A percentile compares a stretch with the other conserved stretches of the same genome.
phyloP scores from a whole-genome alignment of 176 grass and related monocot species.

The Carex scoparia region DNA sequence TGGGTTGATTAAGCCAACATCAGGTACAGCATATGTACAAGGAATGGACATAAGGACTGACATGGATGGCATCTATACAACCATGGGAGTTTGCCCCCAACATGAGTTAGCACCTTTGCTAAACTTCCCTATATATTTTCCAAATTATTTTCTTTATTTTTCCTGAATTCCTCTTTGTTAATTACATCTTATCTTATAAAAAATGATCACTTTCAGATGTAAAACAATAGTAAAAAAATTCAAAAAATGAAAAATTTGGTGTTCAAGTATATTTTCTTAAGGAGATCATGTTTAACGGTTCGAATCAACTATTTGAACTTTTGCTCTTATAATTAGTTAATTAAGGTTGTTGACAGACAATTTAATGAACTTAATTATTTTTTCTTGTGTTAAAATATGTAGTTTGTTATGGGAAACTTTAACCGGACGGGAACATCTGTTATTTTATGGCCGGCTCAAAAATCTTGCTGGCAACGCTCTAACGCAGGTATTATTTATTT shows the following conservation, averaged over 20 bases:
- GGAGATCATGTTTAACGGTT: no score
- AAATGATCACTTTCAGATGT: neutral
- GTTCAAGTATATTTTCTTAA: no score
- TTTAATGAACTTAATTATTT: neutral
- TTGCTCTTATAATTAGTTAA: neutral
- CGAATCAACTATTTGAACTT: no score
- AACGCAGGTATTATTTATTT: constrained; percentile 36
- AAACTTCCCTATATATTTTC: neutral
- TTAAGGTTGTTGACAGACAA: neutral
- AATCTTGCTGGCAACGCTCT: constrained; percentile 67
- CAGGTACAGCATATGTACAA: constrained; percentile 67
- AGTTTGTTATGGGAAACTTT: constrained; percentile 98
- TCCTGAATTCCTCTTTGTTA: neutral
- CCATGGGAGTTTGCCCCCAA: constrained; percentile 87
- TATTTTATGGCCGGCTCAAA: constrained; percentile 94
- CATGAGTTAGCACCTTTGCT: constrained; percentile 49
- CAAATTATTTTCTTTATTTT: neutral
- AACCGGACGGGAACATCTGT: constrained; percentile 74
- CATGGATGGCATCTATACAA: constrained; percentile 68
- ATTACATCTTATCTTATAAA: neutral
- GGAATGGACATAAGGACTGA: constrained; percentile 67
- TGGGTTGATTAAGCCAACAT: constrained; percentile 64
- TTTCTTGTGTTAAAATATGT: constrained; percentile 5
- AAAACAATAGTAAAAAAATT: no score
- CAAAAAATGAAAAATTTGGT: no score